Base-by-base conservation (phyloP, 441 rosid genomes). In the Populus hybrid region DNA sequence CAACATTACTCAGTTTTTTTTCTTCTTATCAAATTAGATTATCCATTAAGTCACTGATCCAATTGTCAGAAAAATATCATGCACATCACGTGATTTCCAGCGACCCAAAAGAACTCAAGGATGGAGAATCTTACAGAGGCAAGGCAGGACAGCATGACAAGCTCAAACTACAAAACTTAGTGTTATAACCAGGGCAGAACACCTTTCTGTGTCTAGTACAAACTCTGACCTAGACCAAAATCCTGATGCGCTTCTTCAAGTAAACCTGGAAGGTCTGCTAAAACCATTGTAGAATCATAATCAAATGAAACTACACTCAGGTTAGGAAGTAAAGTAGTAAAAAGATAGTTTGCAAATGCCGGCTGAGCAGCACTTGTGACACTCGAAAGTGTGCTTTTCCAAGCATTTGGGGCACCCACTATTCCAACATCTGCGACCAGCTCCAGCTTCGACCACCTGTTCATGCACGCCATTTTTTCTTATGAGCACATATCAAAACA, bases 251-350 rank as follows among this genome's bases (percentile, higher is more conserved):
- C 99, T 83, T 98, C 98, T 91, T 92, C 98, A 72, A 93, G 97
- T 78, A 95, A 88, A 85, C 98, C 98, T 70, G 99, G 99, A 59
- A 95, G 89, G 87, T 95, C 99, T n/a, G 99, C 98, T 19, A 92
- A 98, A 64, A 92, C 98, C 89, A 95, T 80, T 63, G 99, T 92
- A 74, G 97, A 84, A 79, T 93, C 94, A 74, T 90, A 93, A 83
- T 92, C 93, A 79, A 95, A 91, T 10, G 98, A 93, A 84, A 95
- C 96, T 70, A 95, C 93, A 50, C 96, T 97, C 18, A 92, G 91
- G 86, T 93, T 95, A 73, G 98, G 97, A 79, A 95, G 98, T 77
- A 95, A 87, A 38, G 97, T 93, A 72, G 98, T 95, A 79, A 91
- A 95, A 21, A 96, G 98, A 81, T 90, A 93, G 75, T 89, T 95